Conservation (phyloP, 495 filamentous ascomycete species). For the Penicillium lagena region DNA sequence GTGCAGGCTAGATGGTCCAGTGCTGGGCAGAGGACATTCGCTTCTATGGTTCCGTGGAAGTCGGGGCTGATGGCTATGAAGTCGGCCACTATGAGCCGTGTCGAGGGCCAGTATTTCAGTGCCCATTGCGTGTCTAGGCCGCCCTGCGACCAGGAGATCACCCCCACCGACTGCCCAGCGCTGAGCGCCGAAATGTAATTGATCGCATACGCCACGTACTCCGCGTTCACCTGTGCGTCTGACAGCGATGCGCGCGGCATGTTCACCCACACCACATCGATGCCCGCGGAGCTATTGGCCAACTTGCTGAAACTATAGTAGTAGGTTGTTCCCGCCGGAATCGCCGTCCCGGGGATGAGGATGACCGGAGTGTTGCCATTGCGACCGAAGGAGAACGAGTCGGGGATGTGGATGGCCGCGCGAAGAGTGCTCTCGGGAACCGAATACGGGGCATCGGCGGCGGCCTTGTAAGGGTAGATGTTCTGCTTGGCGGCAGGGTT, state of each 20-base stretch:
- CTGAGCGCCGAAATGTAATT: conserved; percentile 39
- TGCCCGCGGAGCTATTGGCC: conserved; percentile 16
- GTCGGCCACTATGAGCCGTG: conserved; percentile 24
- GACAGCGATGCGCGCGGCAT: conserved; percentile 30
- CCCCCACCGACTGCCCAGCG: conserved; percentile 19
- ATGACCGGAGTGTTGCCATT: conserved; percentile 29
- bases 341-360: conserved; percentile 41
- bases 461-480: conserved; percentile 22
- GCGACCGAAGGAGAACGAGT: conserved; percentile 29
- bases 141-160: conserved; percentile 47
- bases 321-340: conserved; percentile 29
- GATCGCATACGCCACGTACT: conserved; percentile 36
- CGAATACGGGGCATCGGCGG: conserved; percentile 36
- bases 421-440: conserved; percentile 30
- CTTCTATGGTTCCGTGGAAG: conserved; percentile 36
- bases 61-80: conserved; percentile 39
- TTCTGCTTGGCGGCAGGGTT: conserved; percentile 12
- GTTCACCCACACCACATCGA: conserved; percentile 46
- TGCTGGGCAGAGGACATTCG: conserved; percentile 17
- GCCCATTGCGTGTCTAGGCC: conserved; percentile 42
- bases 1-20: conserved; percentile 15
- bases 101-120: conserved; percentile 48
- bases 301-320: conserved; percentile 38
- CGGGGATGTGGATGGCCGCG: conserved; percentile 36
- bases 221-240: conserved; percentile 37